Evolutionary conservation across 495 filamentous ascomycete genomes (phyloP).

Genomic region (Hypomontagnella monticulosa): DNA sequence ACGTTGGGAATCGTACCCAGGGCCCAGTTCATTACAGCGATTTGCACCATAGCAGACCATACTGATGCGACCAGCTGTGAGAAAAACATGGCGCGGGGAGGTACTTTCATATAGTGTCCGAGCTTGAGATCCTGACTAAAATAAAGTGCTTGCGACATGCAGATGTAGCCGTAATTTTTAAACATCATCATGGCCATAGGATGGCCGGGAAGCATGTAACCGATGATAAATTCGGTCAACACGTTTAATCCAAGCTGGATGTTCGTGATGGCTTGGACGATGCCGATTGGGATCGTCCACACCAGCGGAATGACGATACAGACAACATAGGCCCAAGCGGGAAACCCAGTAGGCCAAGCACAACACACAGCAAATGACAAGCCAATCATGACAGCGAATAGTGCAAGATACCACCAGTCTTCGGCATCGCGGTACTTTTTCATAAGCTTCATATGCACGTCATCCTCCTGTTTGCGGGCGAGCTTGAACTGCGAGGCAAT

Average conservation of each 20-base stretch:
- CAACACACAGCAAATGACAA: constrained; percentile 62
- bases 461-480: constrained; percentile 65
- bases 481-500: constrained; percentile 63
- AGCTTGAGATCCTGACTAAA: constrained; percentile 62
- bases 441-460: constrained; percentile 73
- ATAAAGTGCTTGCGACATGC: constrained; percentile 64
- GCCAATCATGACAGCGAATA: constrained; percentile 56
- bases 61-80: constrained; percentile 72
- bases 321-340: constrained; percentile 72
- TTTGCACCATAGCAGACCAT: constrained; percentile 71
- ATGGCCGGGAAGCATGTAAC: constrained; percentile 72
- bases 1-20: constrained; percentile 68
- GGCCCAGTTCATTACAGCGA: constrained; percentile 73
- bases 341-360: constrained; percentile 70
- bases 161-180: constrained; percentile 77
- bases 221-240: constrained; percentile 74
- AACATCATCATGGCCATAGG: constrained; percentile 77
- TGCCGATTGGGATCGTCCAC: constrained; percentile 64
- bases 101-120: constrained; percentile 78
- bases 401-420: constrained; percentile 64
- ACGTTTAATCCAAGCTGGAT: constrained; percentile 73
- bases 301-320: constrained; percentile 65
- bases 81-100: constrained; percentile 71
- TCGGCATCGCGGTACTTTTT: constrained; percentile 65
- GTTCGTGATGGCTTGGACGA: constrained; percentile 73